phyloP scores from a whole-genome alignment of 108 stramenopile species.

The Aurantiochytrium sp. region DNA sequence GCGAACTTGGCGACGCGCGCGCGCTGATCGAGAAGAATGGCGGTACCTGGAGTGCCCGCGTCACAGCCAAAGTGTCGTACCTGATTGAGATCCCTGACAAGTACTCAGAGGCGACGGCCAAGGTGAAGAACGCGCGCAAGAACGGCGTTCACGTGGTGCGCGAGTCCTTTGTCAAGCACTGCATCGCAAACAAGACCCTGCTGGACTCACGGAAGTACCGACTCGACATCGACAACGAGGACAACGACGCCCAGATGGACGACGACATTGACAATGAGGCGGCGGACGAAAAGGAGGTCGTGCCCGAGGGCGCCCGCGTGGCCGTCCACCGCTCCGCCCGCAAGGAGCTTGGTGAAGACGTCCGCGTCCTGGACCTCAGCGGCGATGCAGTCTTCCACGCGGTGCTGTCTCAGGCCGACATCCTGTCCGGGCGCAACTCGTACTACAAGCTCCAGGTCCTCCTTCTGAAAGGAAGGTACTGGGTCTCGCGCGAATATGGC shows the following conservation, averaged over 20 bases:
- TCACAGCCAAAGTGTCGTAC: not conserved
- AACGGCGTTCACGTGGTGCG: not conserved
- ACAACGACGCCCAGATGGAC: not conserved
- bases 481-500: not conserved
- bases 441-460: not conserved
- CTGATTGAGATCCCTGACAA: not conserved
- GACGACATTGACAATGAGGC: too few species aligned
- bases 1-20: not conserved
- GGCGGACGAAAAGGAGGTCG: not conserved
- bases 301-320: not conserved
- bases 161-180: not conserved
- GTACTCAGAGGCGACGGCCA: too few species aligned
- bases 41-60: not conserved
- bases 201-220: not conserved
- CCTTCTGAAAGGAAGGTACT: not conserved
- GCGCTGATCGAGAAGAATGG: not conserved
- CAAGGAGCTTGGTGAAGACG: not conserved
- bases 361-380: not conserved
- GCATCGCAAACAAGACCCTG: not conserved
- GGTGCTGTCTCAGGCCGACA: not conserved
- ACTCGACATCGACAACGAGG: not conserved
- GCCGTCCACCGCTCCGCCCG: not conserved
- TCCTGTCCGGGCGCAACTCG: not conserved
- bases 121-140: too few species aligned
- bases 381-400: not conserved